Evolutionary conservation across 1,284 basidiomycete genomes (phyloP).

Genomic region (Rhodotorula sp.): DNA sequence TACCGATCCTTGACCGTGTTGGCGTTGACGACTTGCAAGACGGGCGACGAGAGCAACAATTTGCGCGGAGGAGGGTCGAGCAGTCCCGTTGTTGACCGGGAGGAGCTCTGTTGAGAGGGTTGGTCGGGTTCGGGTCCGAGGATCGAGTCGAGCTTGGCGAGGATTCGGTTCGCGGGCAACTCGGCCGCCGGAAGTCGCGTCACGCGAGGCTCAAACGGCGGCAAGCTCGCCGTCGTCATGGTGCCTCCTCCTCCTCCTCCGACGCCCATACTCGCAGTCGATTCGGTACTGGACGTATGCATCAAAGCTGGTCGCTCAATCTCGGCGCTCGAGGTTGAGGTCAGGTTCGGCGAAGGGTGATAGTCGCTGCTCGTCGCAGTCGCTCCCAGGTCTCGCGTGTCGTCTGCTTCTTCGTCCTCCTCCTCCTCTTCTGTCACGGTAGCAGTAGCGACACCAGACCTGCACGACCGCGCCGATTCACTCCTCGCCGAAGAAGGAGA

Average conservation of each 20-base stretch:
- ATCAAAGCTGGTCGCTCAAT: too few relatives aligned
- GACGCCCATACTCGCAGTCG: too few relatives aligned
- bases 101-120: neutral
- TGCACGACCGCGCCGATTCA: slow-evolving; percentile 3
- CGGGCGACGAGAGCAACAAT: slow-evolving; percentile 76
- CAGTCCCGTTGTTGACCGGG: slow-evolving; percentile 8
- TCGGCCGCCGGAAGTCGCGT: slow-evolving; percentile 19
- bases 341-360: slow-evolving; percentile 6
- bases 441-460: neutral
- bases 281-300: too few relatives aligned
- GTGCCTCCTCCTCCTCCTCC: neutral
- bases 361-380: slow-evolving; percentile 18
- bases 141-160: slow-evolving; percentile 37
- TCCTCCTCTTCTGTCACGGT: too few relatives aligned
- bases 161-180: slow-evolving; percentile 29
- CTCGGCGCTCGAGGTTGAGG: slow-evolving; percentile 15
- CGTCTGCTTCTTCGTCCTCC: too few relatives aligned
- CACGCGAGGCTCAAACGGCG: slow-evolving; percentile 14
- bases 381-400: neutral
- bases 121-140: slow-evolving; percentile 11
- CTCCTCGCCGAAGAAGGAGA: slow-evolving; percentile 10
- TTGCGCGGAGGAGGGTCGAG: slow-evolving; percentile 83
- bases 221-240: slow-evolving; percentile 1
- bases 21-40: slow-evolving; percentile 88
- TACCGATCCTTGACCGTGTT: slow-evolving; percentile 95